These are phyloP conservation scores for Fraxinus sp. DNA, from an alignment of 305 asterid species.

Conservation along the genomic window DNA sequence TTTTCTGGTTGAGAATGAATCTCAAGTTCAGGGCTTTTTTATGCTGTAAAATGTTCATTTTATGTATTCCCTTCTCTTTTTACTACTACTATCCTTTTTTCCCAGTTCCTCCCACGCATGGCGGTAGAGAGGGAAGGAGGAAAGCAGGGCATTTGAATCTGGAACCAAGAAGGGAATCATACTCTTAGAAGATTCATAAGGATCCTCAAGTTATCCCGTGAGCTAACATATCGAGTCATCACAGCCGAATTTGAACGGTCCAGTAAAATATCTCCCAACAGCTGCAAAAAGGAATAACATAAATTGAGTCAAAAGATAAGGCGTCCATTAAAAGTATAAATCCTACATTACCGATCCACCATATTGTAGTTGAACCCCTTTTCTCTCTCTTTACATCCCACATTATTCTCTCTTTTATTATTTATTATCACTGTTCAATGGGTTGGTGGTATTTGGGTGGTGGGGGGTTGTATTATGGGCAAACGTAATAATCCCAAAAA, in stretches of 20 bases:
- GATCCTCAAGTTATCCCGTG: slow-evolving; percentile 90
- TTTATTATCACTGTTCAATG: not conserved
- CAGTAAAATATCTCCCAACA: slow-evolving; percentile 52
- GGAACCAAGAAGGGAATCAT: slow-evolving; percentile 32
- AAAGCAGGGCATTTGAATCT: not conserved
- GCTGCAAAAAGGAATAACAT: slow-evolving; percentile 29
- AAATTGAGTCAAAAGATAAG: not conserved
- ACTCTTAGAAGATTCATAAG: slow-evolving; percentile 98
- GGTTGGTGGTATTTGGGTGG: not conserved
- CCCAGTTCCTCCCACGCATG: not conserved
- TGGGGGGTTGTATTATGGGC: not conserved
- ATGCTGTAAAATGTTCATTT: not conserved
- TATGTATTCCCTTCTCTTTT: not conserved
- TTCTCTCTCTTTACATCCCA: not conserved
- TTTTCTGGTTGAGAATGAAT: not conserved
- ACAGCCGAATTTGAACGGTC: slow-evolving; percentile 93
- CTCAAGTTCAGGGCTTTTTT: not conserved
- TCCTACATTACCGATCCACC: not conserved
- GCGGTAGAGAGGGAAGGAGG: not conserved
- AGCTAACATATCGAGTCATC: slow-evolving; percentile 84
- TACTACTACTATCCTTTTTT: not conserved
- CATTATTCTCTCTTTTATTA: not conserved
- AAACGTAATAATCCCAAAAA: not conserved
- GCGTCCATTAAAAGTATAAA: not conserved
- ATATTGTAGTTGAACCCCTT: not conserved